phyloP scores from a whole-genome alignment of 257 asterid species.

The Penstemon eatonii region DNA sequence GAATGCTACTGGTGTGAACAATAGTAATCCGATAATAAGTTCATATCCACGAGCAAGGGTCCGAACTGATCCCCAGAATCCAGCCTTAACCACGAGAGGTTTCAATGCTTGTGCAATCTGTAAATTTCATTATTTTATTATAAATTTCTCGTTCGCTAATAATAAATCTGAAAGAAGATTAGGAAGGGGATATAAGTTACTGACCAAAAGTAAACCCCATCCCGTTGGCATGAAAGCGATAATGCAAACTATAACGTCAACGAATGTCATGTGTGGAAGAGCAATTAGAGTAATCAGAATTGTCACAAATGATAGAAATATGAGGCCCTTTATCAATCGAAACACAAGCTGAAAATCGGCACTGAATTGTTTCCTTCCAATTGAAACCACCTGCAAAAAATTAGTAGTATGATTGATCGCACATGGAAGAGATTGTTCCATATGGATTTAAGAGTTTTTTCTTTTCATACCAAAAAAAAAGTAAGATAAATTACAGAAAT shows the following conservation, averaged over 20 bases:
- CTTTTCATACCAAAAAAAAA: no score
- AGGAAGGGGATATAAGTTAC: constrained; percentile 6
- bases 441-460: no score
- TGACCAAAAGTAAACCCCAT: constrained; percentile 92
- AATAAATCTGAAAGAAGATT: neutral
- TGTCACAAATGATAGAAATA: constrained; percentile 63
- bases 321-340: constrained; percentile 68
- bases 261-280: constrained; percentile 66
- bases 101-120: constrained; percentile 91
- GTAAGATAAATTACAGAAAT: no score
- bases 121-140: neutral
- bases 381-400: constrained; percentile 55
- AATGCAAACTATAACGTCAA: constrained; percentile 75
- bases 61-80: constrained; percentile 76
- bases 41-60: constrained; percentile 91
- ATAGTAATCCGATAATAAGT: constrained; percentile 64
- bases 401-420: neutral
- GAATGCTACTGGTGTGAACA: constrained; percentile 92
- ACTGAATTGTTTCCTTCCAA: constrained; percentile 80
- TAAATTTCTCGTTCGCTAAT: constrained; percentile 3
- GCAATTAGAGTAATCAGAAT: constrained; percentile 61
- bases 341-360: constrained; percentile 79
- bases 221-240: constrained; percentile 97
- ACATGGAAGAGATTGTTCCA: no score
- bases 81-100: constrained; percentile 45